Conservation (phyloP, 768 basidiomycete species). For the Russula sp. region DNA sequence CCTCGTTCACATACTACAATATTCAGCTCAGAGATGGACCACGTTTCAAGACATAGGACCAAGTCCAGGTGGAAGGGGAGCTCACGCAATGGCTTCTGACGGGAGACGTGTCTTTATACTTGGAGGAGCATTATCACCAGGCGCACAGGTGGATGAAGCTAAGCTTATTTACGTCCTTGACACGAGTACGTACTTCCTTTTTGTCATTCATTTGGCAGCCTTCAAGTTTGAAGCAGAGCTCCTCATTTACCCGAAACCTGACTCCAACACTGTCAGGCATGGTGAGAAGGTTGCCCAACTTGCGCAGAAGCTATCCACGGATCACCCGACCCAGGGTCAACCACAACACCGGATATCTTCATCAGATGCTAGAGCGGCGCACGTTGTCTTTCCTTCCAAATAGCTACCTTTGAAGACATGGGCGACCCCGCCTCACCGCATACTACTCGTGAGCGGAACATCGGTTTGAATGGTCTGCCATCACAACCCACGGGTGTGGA, state of each 20-base stretch:
- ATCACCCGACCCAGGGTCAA: conserved; percentile 18
- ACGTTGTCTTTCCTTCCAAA: conserved; percentile 30
- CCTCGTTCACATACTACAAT: conserved; percentile 36
- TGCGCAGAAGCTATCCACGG: conserved; percentile 49
- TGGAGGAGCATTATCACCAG: conserved; percentile 79
- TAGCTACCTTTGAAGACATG: conserved; percentile 26
- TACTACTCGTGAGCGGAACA: conserved; percentile 1
- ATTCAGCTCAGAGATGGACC: conserved; percentile 92
- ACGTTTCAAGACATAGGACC: conserved; percentile 99
- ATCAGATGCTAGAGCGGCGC: conserved; percentile 7
- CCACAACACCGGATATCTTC: conserved; percentile 27
- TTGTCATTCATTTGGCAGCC: background rate
- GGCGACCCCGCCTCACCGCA: conserved; percentile 27
- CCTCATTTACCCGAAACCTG: conserved; percentile 77
- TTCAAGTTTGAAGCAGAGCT: conserved; percentile 51
- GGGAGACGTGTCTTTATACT: conserved; percentile 88
- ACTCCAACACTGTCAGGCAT: conserved; percentile 48
- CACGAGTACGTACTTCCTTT: conserved; percentile 64
- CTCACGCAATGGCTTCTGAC: conserved; percentile 96
- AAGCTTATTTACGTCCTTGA: conserved; percentile 84
- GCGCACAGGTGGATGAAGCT: conserved; percentile 68
- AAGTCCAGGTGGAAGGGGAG: conserved; percentile 84
- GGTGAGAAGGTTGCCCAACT: conserved; percentile 34
- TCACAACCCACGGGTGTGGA: conserved; percentile 39
- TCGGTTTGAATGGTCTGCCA: conserved; percentile 40